Conservation (phyloP, 768 basidiomycete species). For the Paxillus ammoniavirescens region DNA sequence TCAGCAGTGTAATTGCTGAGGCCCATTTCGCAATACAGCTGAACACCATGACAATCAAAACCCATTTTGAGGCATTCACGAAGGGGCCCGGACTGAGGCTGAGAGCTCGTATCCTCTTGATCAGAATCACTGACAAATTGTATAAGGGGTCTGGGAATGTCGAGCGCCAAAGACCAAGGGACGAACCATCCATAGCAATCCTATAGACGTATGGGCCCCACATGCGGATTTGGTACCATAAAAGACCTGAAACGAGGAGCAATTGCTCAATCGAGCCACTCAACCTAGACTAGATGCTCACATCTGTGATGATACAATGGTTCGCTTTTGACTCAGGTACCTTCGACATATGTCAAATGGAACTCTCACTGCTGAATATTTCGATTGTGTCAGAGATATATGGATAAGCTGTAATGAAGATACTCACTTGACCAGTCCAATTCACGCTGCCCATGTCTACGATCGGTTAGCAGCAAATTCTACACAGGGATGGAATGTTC, state of each 20-base stretch:
- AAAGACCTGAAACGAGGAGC: slow-evolving; percentile 9
- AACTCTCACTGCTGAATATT: slow-evolving; percentile 11
- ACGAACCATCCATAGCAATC: slow-evolving; percentile 19
- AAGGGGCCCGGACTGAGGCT: slow-evolving; percentile 5
- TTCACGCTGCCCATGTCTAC: slow-evolving; percentile 2
- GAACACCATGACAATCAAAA: slow-evolving; percentile 4
- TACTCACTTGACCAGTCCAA: slow-evolving; percentile 13
- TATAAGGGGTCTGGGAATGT: not conserved
- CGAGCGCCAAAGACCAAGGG: not conserved
- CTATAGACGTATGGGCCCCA: slow-evolving; percentile 16
- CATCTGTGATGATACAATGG: slow-evolving; percentile 7
- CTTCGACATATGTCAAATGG: not conserved
- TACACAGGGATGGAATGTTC: not conserved
- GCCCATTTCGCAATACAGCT: slow-evolving; percentile 8
- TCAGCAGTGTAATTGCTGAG: slow-evolving; percentile 2
- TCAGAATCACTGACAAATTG: slow-evolving; percentile 15
- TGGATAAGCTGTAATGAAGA: not conserved
- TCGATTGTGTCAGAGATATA: not conserved
- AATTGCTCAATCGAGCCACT: not conserved
- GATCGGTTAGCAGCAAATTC: not conserved
- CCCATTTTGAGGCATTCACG: slow-evolving; percentile 5
- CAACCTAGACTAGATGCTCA: not conserved
- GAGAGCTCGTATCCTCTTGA: slow-evolving; percentile 16
- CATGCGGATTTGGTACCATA: slow-evolving; percentile 10
- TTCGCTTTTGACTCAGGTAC: not conserved